A percentile compares a stretch with the other conserved stretches of the same genome.
Evolutionary conservation across 2,329 filamentous ascomycete species (phyloP).

Genomic region (Nemania sp.): DNA sequence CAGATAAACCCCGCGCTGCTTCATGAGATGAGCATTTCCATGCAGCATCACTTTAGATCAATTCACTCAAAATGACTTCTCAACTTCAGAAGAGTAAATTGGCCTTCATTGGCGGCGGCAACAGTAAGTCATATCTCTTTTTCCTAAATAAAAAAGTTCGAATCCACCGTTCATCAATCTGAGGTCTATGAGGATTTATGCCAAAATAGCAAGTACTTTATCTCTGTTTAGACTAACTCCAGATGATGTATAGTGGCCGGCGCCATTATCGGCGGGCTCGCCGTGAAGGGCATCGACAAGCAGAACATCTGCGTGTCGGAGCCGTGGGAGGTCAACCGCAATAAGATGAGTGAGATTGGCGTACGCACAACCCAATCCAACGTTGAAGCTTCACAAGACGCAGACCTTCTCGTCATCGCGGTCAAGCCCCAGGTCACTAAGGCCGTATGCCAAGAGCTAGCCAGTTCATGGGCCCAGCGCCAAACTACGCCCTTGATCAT

Average conservation of each 20-base stretch:
- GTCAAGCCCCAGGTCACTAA: conserved; percentile 65
- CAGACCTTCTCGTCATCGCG: conserved; percentile 62
- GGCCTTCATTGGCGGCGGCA: conserved; percentile 57
- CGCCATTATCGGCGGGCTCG: conserved; percentile 64
- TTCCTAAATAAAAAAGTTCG: not conserved
- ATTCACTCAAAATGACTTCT: conserved; percentile 43
- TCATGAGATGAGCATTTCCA: conserved; percentile 1
- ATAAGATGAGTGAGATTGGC: conserved; percentile 60
- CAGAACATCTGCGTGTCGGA: conserved; percentile 62
- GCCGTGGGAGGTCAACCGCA: conserved; percentile 65
- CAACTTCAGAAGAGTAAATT: conserved; percentile 48
- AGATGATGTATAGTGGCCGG: conserved; percentile 53
- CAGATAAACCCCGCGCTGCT: conserved; percentile 21
- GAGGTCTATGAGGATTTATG: not conserved
- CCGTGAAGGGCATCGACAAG: conserved; percentile 58
- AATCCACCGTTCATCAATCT: not conserved
- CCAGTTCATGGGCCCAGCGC: conserved; percentile 53
- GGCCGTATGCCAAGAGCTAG: conserved; percentile 61
- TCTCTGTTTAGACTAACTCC: conserved; percentile 1
- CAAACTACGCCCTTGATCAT: conserved; percentile 58
- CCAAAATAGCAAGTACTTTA: conserved; percentile 4
- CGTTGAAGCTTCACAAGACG: conserved; percentile 57
- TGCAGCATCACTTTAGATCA: conserved; percentile 10
- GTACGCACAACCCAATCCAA: conserved; percentile 62
- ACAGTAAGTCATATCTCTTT: conserved; percentile 51